phyloP scores from a whole-genome alignment of 441 rosid genomes.

The Biscutella laevigata region DNA sequence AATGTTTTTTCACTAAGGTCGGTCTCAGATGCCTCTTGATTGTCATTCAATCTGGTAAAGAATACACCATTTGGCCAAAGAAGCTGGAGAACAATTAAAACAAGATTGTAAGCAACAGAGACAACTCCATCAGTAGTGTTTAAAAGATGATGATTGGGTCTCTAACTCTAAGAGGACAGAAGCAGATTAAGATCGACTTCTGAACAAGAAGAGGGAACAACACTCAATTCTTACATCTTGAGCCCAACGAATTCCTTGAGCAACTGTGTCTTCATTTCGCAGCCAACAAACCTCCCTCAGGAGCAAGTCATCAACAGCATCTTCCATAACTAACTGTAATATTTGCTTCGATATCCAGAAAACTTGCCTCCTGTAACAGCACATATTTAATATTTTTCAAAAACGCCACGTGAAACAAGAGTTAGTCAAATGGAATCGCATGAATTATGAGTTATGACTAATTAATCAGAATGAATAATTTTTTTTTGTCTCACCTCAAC shows the following conservation, averaged over 20 bases:
- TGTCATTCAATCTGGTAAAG: constrained; percentile 46
- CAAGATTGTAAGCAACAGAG: constrained; percentile 7
- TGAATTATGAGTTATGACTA: no score
- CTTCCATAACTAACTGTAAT: constrained; percentile 90
- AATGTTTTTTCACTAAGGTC: constrained; percentile 30
- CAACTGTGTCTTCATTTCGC: constrained; percentile 67
- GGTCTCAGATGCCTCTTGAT: constrained; percentile 24
- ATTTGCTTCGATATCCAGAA: constrained; percentile 97
- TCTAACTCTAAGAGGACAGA: no score
- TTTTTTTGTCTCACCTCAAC: constrained; percentile 57
- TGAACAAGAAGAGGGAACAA: no score
- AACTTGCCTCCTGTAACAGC: constrained; percentile 68
- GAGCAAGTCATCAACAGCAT: constrained; percentile 96
- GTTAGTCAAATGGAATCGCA: no score
- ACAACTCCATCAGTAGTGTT: no score
- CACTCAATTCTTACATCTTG: constrained; percentile 95
- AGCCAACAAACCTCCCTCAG: constrained; percentile 78
- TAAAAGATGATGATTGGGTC: no score
- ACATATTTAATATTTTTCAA: constrained; percentile 15
- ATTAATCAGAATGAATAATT: constrained; percentile 8
- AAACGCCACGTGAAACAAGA: no score
- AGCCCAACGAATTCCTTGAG: constrained; percentile 71
- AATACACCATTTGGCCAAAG: constrained; percentile 90
- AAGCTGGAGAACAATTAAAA: constrained; percentile 32
- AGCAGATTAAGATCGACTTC: no score